These are phyloP conservation scores for Trichopus zeylanicus DNA, from an alignment of 116 monocot species.

Conservation along the genomic window DNA sequence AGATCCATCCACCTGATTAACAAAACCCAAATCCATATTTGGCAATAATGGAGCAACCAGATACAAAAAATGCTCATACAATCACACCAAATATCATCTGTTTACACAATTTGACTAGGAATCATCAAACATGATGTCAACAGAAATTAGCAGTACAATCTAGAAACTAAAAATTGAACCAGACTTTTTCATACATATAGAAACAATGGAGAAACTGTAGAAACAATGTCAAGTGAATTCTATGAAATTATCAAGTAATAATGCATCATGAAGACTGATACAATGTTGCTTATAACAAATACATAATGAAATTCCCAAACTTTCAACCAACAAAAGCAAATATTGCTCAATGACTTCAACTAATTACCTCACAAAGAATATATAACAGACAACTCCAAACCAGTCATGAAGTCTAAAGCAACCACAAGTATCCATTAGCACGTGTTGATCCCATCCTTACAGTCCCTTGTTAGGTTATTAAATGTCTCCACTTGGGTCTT, in stretches of 20 bases:
- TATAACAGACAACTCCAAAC: not conserved
- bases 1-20: no score
- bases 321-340: not conserved
- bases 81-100: no score
- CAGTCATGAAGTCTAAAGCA: not conserved
- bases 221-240: not conserved
- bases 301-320: not conserved
- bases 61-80: no score
- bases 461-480: constrained; percentile 85
- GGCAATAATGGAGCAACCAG: no score
- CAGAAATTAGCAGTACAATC: no score
- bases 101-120: no score
- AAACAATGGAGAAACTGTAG: not conserved
- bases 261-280: not conserved
- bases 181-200: not conserved
- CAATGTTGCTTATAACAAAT: not conserved
- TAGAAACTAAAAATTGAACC: not conserved
- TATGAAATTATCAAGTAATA: not conserved
- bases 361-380: not conserved
- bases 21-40: no score
- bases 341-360: not conserved
- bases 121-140: no score
- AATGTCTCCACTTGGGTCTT: constrained; percentile 87
- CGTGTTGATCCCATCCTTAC: constrained; percentile 82
- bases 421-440: constrained; percentile 55